Percentiles rank a stretch among this genome's conserved stretches.
Evolutionary conservation across 1,139 yeast genomes (phyloP).

Genomic region (Keqinozyma sinolaborantium): DNA sequence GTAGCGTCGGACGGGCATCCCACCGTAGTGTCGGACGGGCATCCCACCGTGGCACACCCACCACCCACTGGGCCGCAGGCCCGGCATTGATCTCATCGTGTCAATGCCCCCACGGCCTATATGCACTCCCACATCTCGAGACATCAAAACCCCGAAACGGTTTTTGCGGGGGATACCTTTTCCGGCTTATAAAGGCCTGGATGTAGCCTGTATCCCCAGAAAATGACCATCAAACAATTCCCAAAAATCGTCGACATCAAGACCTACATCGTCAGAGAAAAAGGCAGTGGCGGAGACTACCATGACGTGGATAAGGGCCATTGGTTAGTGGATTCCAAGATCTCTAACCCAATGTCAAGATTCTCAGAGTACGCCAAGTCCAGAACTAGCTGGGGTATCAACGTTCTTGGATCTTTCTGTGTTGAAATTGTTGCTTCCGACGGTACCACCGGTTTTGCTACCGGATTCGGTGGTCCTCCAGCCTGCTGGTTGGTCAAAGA

Average conservation of each 20-base stretch:
- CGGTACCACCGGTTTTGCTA: constrained; percentile 47
- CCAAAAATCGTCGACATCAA: constrained; percentile 40
- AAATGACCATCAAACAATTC: constrained; percentile 19
- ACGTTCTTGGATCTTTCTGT: constrained; percentile 48
- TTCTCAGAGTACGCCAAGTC: constrained; percentile 39
- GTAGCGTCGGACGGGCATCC: no score
- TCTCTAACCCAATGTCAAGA: constrained; percentile 47
- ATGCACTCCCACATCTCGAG: no score
- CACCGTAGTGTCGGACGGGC: no score
- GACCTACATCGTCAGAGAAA: constrained; percentile 38
- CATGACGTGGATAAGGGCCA: constrained; percentile 46
- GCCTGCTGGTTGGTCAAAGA: constrained; percentile 46
- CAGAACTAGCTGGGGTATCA: constrained; percentile 47
- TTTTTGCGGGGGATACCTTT: no score
- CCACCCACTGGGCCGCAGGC: no score
- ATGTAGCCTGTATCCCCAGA: no score
- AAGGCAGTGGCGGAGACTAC: constrained; percentile 48
- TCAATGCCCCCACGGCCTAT: no score
- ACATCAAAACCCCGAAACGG: no score
- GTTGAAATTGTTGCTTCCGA: constrained; percentile 45
- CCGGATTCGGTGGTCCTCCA: constrained; percentile 52
- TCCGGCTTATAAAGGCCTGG: no score
- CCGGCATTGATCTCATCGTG: no score
- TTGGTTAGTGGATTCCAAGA: constrained; percentile 43
- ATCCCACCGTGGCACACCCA: no score